These are phyloP conservation scores for Nepenthes alata DNA, from an alignment of 179 eudicot genomes.

Conservation along the genomic window DNA sequence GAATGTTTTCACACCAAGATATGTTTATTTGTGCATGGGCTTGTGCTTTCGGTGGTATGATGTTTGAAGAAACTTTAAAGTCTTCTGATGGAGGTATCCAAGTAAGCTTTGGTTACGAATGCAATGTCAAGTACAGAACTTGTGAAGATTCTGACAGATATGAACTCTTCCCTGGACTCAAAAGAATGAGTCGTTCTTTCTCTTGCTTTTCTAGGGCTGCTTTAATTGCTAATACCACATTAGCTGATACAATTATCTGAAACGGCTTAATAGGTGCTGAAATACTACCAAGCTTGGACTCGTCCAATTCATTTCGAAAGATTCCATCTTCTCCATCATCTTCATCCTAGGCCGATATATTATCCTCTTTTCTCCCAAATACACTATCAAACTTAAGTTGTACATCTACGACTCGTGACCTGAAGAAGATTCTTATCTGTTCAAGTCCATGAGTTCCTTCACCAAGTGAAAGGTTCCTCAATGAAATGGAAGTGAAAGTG, in stretches of 20 bases:
- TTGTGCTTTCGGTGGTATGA: slow-evolving; percentile 17
- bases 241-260: slow-evolving; percentile 90
- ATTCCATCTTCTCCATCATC: slow-evolving; percentile 80
- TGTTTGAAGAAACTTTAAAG: slow-evolving; percentile 30
- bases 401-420: slow-evolving; percentile 43
- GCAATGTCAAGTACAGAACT: slow-evolving; percentile 23
- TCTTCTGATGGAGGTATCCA: slow-evolving; percentile 50
- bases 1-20: too few relatives aligned
- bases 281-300: slow-evolving; percentile 72
- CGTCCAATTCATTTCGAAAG: slow-evolving; percentile 73
- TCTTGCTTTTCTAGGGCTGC: slow-evolving; percentile 86
- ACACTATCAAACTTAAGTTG: slow-evolving; percentile 58
- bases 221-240: slow-evolving; percentile 71
- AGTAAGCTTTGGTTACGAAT: slow-evolving; percentile 80
- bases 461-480: slow-evolving; percentile 60
- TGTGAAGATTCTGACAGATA: slow-evolving; percentile 25
- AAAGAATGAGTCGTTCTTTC: slow-evolving; percentile 56
- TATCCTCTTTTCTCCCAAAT: slow-evolving; percentile 71
- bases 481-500: slow-evolving; percentile 67
- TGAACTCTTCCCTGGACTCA: slow-evolving; percentile 33
- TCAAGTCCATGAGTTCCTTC: slow-evolving; percentile 51
- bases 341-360: slow-evolving; percentile 56
- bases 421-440: slow-evolving; percentile 42
- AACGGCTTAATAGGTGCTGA: slow-evolving; percentile 72
- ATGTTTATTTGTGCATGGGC: too few relatives aligned